phyloP scores from a whole-genome alignment of 108 stramenopile species.

The Pseudonitzschia pungens region DNA sequence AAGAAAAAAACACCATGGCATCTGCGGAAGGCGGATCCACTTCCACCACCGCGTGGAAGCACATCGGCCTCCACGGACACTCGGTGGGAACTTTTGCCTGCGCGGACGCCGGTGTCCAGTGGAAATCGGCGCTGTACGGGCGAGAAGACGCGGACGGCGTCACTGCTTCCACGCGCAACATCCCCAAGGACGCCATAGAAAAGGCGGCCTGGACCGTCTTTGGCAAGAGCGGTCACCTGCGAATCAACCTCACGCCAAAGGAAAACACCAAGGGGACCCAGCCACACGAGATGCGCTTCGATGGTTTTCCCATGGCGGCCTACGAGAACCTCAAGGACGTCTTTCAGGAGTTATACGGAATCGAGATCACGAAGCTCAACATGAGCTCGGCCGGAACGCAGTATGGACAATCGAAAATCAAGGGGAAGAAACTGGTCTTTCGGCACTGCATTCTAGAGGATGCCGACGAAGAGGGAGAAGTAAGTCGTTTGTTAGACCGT shows the following conservation, averaged over 20 bases:
- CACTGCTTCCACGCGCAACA: conserved; percentile 41
- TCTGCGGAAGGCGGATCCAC: conserved; percentile 5
- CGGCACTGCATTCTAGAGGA: conserved; percentile 80
- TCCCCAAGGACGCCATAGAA: conserved; percentile 49
- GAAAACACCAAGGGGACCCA: conserved; percentile 25
- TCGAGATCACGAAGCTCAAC: conserved; percentile 57
- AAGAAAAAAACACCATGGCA: conserved; percentile 5
- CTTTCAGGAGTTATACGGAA: conserved; percentile 49
- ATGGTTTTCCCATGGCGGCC: conserved; percentile 74
- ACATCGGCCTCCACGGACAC: conserved; percentile 87
- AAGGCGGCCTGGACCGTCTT: conserved; percentile 80
- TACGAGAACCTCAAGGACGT: conserved; percentile 47
- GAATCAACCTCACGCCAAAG: conserved; percentile 47
- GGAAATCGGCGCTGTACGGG: conserved; percentile 74
- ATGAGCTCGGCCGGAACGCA: conserved; percentile 75
- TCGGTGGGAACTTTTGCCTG: conserved; percentile 81
- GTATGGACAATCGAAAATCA: conserved; percentile 73
- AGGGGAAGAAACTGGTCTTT: conserved; percentile 72
- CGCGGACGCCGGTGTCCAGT: conserved; percentile 59
- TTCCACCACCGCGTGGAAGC: conserved; percentile 59
- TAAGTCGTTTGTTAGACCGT: no score
- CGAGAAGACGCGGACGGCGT: conserved; percentile 40
- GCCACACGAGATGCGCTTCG: conserved; percentile 70
- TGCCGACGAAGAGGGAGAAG: conserved; percentile 84
- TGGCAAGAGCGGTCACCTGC: conserved; percentile 74